phyloP scores from a whole-genome alignment of 2,329 filamentous ascomycete species.

The Paecilomyces fulvus region DNA sequence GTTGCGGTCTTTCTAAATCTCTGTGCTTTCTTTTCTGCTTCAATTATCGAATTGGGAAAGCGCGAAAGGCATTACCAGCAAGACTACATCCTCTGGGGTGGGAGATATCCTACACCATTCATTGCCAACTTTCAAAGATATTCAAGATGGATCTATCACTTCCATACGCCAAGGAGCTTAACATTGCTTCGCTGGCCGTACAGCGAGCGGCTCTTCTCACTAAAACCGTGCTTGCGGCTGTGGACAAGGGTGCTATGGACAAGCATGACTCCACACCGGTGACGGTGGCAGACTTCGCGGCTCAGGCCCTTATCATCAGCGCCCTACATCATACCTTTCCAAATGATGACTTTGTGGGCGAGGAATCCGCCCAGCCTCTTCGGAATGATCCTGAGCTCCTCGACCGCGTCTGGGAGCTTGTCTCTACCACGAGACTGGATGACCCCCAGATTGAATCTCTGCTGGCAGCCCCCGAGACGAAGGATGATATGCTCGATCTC shows the following conservation, averaged over 20 bases:
- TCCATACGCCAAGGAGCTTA: slow-evolving; percentile 27
- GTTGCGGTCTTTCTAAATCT: not conserved
- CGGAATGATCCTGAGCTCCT: slow-evolving; percentile 41
- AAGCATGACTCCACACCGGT: slow-evolving; percentile 54
- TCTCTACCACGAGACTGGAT: slow-evolving; percentile 29
- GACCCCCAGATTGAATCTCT: slow-evolving; percentile 22
- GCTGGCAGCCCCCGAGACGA: slow-evolving; percentile 35
- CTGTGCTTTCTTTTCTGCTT: not conserved
- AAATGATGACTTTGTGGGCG: slow-evolving; percentile 50
- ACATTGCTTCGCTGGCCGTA: slow-evolving; percentile 38
- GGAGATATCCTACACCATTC: not conserved
- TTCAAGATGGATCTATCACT: slow-evolving; percentile 15
- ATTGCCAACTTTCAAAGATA: not conserved
- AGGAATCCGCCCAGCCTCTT: slow-evolving; percentile 50
- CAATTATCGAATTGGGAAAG: not conserved
- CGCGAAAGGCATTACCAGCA: not conserved
- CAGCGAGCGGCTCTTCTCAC: slow-evolving; percentile 51
- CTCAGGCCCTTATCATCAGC: slow-evolving; percentile 53
- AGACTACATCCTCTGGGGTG: not conserved
- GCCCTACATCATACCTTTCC: slow-evolving; percentile 48
- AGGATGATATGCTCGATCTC: slow-evolving; percentile 51
- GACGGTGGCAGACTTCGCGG: slow-evolving; percentile 56
- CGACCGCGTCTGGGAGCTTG: slow-evolving; percentile 49
- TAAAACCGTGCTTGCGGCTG: slow-evolving; percentile 42
- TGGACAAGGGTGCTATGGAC: slow-evolving; percentile 44